Conservation (phyloP, 768 basidiomycete genomes). For the Rickenella mellea region DNA sequence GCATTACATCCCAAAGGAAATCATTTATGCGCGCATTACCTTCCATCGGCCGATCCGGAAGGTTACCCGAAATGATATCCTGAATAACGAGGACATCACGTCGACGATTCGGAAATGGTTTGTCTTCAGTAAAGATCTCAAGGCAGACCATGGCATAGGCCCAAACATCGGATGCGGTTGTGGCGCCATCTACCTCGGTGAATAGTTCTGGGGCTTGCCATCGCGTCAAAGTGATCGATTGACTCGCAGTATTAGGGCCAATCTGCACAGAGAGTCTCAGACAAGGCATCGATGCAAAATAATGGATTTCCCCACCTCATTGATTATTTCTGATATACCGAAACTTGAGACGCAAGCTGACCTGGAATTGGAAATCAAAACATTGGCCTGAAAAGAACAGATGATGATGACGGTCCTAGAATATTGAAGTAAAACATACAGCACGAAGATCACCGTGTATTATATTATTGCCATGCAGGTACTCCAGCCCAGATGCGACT, state of each 20-base stretch:
- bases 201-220: conserved; percentile 35
- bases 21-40: conserved; percentile 25
- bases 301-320: conserved; percentile 21
- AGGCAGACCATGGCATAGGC: conserved; percentile 38
- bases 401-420: too few relatives aligned
- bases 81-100: conserved; percentile 26
- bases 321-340: conserved; percentile 23
- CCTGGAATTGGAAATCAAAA: conserved; percentile 30
- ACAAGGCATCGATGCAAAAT: too few relatives aligned
- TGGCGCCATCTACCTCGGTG: conserved; percentile 14
- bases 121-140: conserved; percentile 34
- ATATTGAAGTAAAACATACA: too few relatives aligned
- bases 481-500: conserved; percentile 24
- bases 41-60: conserved; percentile 28
- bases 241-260: background rate
- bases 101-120: conserved; percentile 24
- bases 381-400: too few relatives aligned
- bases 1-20: conserved; percentile 33
- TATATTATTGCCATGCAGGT: conserved; percentile 7
- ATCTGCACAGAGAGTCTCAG: background rate
- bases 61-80: conserved; percentile 23
- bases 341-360: conserved; percentile 35
- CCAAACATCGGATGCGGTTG: conserved; percentile 37
- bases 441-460: conserved; percentile 13
- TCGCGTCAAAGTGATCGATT: conserved; percentile 12